Evolutionary conservation across 2,329 filamentous ascomycete species (phyloP).

Genomic region (Aspergillus neoniger): DNA sequence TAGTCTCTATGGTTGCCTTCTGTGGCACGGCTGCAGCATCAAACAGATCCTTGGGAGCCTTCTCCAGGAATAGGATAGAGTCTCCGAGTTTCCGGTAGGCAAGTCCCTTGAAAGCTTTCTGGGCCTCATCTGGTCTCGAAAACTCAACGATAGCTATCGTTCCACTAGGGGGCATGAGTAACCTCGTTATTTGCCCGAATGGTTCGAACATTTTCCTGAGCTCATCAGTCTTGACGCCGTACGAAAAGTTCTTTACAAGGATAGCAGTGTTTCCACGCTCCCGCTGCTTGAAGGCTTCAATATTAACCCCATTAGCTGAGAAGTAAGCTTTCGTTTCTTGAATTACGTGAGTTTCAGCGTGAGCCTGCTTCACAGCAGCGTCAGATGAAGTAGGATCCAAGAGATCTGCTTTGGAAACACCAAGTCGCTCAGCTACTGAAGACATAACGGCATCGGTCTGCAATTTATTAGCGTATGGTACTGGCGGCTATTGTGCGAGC

Average conservation of each 20-base stretch:
- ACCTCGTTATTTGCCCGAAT: constrained; percentile 75
- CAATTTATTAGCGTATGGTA: constrained; percentile 23
- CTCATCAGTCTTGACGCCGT: constrained; percentile 76
- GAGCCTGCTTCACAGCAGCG: constrained; percentile 92
- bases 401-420: constrained; percentile 86
- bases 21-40: constrained; percentile 39
- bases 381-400: constrained; percentile 95
- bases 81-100: constrained; percentile 91
- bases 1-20: constrained; percentile 31
- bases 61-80: constrained; percentile 89
- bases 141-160: constrained; percentile 95
- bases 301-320: constrained; percentile 79
- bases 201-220: constrained; percentile 80
- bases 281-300: constrained; percentile 84
- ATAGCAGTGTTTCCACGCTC: constrained; percentile 85
- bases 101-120: constrained; percentile 78
- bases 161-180: constrained; percentile 89
- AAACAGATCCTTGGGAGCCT: constrained; percentile 84
- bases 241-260: constrained; percentile 92
- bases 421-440: constrained; percentile 81
- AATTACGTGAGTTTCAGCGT: constrained; percentile 93
- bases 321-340: constrained; percentile 96
- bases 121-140: constrained; percentile 73
- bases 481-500: background rate
- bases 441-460: constrained; percentile 82